Evolutionary conservation across 352 stramenopile species (phyloP), one percentile per base, ranked within the genome.

Genomic region (Globisporangium nagaii): DNA sequence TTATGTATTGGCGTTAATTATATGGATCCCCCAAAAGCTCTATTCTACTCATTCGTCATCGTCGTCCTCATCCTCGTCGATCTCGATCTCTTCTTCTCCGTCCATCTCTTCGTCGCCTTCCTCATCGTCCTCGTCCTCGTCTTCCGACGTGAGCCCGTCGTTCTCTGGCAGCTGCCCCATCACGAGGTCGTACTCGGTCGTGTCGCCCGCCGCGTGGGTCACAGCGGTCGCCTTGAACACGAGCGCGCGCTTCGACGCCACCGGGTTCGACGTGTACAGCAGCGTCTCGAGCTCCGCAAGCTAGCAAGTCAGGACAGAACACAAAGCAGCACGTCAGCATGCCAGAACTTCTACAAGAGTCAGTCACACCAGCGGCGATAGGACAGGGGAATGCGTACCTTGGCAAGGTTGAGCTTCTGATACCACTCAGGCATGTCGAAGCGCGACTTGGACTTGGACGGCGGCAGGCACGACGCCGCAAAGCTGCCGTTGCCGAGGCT

Each of bases 131-230:
- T 88, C 78, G 1, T 82, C 82, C 52, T 85, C 83, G 39, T 89
- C 68, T 36, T 87, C 76, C 9, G 79, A 90, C 17, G 81, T 88
- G 28, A 90, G 70, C 2, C 75, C 79, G 45, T 93, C 83, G 46
- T 88, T 82, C 45, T 93, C 83, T 0, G 81, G 79, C 40, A 90
- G 54, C 54, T 85, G 70, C n/a, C 83, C 83, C 64, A 90, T 81
- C 25, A 90, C 66, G n/a, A 90, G 65, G 52, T 93, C 83, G 61
- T 76, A 93, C 70, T 93, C 83, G 28, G 78, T 90, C 39, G 73
- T 88, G 54, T 93, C 83, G 28, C 83, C 83, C 0, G 74, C 72
- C 9, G 68, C 67, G 52, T 93, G 82, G 31, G 62, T 61, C 22
- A 78, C 58, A 3, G 66, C 37, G 19, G 68, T 35, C 0, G 77